These are phyloP conservation scores for Tolypocladium album DNA, from an alignment of 2,329 filamentous ascomycete genomes.

Conservation along the genomic window DNA sequence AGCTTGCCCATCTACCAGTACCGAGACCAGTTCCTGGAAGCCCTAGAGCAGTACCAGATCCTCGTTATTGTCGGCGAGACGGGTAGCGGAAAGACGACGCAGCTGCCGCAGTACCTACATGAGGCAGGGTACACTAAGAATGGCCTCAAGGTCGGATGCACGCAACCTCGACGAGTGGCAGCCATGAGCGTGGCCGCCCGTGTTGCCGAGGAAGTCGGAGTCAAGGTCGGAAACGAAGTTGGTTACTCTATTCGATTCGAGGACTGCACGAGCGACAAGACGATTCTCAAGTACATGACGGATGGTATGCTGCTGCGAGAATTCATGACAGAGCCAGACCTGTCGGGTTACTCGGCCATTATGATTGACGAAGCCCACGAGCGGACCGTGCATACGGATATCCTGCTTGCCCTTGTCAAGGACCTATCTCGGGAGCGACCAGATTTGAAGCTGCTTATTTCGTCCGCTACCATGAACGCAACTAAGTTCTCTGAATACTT, in stretches of 20 bases:
- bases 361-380: constrained; percentile 99
- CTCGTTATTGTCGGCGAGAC: constrained; percentile 92
- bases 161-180: constrained; percentile 87
- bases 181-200: constrained; percentile 96
- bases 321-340: constrained; percentile 77
- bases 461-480: constrained; percentile 89
- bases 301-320: constrained; percentile 91
- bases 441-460: constrained; percentile 84
- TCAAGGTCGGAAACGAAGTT: constrained; percentile 82
- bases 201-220: constrained; percentile 88
- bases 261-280: constrained; percentile 83
- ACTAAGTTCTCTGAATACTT: constrained; percentile 89
- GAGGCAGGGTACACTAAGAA: constrained; percentile 83
- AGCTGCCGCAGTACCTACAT: constrained; percentile 85
- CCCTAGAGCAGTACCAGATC: constrained; percentile 75
- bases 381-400: constrained; percentile 81
- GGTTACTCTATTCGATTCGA: constrained; percentile 95
- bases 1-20: constrained; percentile 85
- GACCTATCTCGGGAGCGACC: constrained; percentile 74
- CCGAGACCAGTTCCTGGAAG: constrained; percentile 74
- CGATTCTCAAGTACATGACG: constrained; percentile 90
- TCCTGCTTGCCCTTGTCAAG: constrained; percentile 78
- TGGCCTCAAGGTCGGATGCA: constrained; percentile 81
- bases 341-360: constrained; percentile 72
- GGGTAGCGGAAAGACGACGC: constrained; percentile 90